Evolutionary conservation across 768 basidiomycete species (phyloP), one percentile per base, ranked within the genome.

Genomic region (Kwoniella sp.): DNA sequence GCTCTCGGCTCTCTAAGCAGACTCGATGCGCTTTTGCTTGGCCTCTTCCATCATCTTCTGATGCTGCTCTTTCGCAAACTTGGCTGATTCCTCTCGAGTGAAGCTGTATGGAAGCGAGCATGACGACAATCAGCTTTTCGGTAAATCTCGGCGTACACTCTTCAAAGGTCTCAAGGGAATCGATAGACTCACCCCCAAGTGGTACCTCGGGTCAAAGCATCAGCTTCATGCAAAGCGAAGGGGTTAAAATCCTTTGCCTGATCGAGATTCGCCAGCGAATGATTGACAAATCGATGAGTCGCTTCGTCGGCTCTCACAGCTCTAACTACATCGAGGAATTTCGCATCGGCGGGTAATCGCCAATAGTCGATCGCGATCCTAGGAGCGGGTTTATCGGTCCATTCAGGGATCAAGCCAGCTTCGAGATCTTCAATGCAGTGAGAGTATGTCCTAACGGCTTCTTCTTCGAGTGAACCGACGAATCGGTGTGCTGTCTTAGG

Each of bases 361-460:
- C 95, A 98, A 80, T 97, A 97, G 77, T 97, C 93, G 66, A 91
- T 92, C 8, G 94, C 90, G 76, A 97, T 95, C 72, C 86, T 83
- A 0, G 93, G 94, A 6, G 92, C 90, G 37, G 89, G 85, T 72
- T 83, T 80, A 73, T 88, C 82, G 29, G 84, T 82, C 89, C 88
- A 81, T 62, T 81, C 80, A 1, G 80, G 80, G 8, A 81, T 52
- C 7, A 76, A 63, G 17, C 79, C 79, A 15, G 67, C 64, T 56
- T 77, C 89, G 44, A 99, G 83, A 61, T 97, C 92, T 46, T 85
- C 77, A 67, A 97, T 91, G 73, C 88, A 88, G 60, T 86, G 86
- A 2, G 93, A 91, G 79, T 96, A 96, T 19, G 95, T 97, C 55
- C 88, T 58, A 9, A 94, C 91, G 12, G 96, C 95, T 78, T 99